phyloP scores from a whole-genome alignment of 441 rosid species.

The Corymbia citriodora region DNA sequence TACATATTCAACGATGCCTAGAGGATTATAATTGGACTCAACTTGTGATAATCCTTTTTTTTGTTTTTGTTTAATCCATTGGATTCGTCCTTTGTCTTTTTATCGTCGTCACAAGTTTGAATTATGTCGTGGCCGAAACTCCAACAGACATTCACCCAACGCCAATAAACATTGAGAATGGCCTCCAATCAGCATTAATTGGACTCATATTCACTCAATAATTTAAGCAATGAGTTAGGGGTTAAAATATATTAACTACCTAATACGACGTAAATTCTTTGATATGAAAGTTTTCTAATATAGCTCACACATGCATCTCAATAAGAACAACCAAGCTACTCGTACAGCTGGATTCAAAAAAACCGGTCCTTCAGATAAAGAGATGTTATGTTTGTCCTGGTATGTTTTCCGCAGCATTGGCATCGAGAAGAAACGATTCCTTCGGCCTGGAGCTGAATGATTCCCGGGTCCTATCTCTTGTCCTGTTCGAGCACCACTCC shows the following conservation, averaged over 20 bases:
- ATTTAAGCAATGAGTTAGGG: background rate
- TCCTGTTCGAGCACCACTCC: background rate
- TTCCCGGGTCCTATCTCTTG: background rate
- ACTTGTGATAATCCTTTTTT: background rate
- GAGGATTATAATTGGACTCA: background rate
- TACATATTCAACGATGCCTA: background rate
- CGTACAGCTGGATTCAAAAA: background rate
- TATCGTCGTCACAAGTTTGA: background rate
- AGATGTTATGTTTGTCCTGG: background rate
- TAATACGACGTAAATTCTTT: fast-evolving
- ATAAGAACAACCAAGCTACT: background rate
- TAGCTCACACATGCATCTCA: background rate
- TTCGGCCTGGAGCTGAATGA: background rate
- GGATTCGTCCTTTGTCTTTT: background rate
- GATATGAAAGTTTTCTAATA: background rate
- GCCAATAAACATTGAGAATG: background rate
- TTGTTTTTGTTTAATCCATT: background rate
- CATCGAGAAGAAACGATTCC: background rate
- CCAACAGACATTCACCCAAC: background rate
- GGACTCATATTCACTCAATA: background rate
- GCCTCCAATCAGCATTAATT: background rate
- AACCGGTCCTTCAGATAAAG: background rate
- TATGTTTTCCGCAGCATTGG: background rate
- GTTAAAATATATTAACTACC: background rate
- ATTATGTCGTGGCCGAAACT: background rate